These are phyloP conservation scores for Aspergillus ochraceus DNA, from an alignment of 2,329 filamentous ascomycete species.

Conservation along the genomic window DNA sequence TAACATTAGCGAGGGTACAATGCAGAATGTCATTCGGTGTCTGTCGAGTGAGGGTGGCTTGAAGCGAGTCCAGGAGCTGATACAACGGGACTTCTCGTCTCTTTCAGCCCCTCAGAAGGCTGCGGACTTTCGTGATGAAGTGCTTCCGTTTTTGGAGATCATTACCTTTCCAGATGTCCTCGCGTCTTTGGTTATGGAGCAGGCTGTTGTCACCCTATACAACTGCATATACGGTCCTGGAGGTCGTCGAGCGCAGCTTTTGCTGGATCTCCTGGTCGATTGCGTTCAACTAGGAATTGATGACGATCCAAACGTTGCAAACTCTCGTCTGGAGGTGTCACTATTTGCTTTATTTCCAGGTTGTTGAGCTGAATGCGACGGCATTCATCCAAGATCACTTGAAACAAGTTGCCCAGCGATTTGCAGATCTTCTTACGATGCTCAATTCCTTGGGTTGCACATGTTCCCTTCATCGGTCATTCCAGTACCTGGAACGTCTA, in stretches of 20 bases:
- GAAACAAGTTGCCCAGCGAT: constrained; percentile 15
- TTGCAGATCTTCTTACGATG: constrained; percentile 18
- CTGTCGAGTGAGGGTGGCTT: constrained; percentile 33
- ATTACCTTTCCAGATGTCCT: constrained; percentile 44
- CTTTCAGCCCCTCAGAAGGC: too few species aligned
- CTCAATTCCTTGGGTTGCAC: constrained; percentile 2
- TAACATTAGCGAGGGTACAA: constrained; percentile 17
- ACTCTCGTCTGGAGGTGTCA: constrained; percentile 19
- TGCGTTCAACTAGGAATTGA: constrained; percentile 13
- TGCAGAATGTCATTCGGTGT: constrained; percentile 30
- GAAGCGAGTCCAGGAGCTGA: constrained; percentile 27
- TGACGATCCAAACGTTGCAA: not conserved
- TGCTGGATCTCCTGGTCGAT: constrained; percentile 34
- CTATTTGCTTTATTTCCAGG: constrained; percentile 26
- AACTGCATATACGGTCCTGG: constrained; percentile 45
- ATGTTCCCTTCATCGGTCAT: constrained; percentile 14
- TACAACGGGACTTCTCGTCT: constrained; percentile 4
- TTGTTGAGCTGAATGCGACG: constrained; percentile 41
- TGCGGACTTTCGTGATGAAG: not conserved
- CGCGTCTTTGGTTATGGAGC: constrained; percentile 44
- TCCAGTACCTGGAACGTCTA: constrained; percentile 16
- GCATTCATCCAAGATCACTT: constrained; percentile 32
- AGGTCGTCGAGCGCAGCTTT: constrained; percentile 35
- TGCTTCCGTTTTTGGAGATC: constrained; percentile 44
- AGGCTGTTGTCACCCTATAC: constrained; percentile 44